Conservation (phyloP, 73 alveolate species). For the Paramecium biaurelia region DNA sequence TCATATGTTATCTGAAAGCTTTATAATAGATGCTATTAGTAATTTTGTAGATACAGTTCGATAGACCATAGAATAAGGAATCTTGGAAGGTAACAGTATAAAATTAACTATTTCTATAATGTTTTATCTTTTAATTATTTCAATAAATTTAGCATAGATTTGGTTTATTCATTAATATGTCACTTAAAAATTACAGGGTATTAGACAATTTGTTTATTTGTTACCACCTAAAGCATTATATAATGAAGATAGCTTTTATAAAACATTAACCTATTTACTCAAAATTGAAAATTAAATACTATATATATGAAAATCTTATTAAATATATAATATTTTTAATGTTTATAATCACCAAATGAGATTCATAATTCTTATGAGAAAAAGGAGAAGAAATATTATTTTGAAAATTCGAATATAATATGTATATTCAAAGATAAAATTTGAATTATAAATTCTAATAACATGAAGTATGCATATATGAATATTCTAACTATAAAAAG, state of each 20-base stretch:
- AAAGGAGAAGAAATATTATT: not conserved
- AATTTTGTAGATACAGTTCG: slow-evolving; percentile 1
- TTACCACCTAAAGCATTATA: slow-evolving; percentile 39
- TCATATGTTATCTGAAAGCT: not conserved
- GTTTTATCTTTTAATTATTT: not conserved
- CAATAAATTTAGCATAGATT: not conserved
- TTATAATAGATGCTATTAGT: not conserved
- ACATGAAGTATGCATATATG: not conserved
- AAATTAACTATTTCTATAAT: not conserved
- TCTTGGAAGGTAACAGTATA: not conserved
- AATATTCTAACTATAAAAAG: not conserved
- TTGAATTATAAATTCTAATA: not conserved
- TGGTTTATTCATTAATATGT: not conserved
- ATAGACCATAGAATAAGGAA: not conserved
- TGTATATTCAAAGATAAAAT: not conserved
- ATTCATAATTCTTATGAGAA: no score
- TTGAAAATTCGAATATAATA: not conserved
- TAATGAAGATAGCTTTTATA: slow-evolving; percentile 6
- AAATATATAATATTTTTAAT: not conserved
- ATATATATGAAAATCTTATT: not conserved
- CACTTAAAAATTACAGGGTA: not conserved
- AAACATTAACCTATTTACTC: not conserved
- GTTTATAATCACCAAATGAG: no score
- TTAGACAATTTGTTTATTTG: slow-evolving; percentile 26
- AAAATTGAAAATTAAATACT: slow-evolving; percentile 37